Evolutionary conservation across 345 rosid species (phyloP).

Genomic region (Litchi chinensis): DNA sequence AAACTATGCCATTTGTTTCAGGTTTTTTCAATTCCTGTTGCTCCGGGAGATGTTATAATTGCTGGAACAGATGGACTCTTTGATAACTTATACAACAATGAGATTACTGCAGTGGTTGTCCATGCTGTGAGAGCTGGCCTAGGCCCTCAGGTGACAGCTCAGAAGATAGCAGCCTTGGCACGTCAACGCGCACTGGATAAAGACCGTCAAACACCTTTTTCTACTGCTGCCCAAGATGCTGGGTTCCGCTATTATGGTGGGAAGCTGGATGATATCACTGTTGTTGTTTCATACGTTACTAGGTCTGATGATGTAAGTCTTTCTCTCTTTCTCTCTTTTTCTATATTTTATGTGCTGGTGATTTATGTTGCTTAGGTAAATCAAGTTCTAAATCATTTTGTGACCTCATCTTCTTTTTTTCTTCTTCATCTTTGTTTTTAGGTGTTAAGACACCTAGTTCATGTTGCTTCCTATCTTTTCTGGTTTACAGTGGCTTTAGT

Average conservation of each 20-base stretch:
- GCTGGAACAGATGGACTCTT: slow-evolving; percentile 97
- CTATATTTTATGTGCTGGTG: not conserved
- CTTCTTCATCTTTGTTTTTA: not conserved
- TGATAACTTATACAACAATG: slow-evolving; percentile 93
- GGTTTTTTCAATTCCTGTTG: slow-evolving; percentile 83
- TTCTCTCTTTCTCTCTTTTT: slow-evolving; percentile 12
- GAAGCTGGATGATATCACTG: slow-evolving; percentile 98
- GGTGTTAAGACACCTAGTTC: not conserved
- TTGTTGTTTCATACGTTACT: slow-evolving; percentile 82
- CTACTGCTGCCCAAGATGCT: slow-evolving; percentile 98
- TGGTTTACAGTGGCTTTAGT: not conserved
- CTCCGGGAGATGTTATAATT: slow-evolving; percentile 89
- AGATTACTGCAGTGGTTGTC: slow-evolving; percentile 93
- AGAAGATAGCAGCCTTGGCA: slow-evolving; percentile 97
- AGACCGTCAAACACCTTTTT: slow-evolving; percentile 94
- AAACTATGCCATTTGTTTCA: slow-evolving; percentile 29
- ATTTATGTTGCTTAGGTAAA: slow-evolving; percentile 6
- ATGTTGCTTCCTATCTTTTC: not conserved
- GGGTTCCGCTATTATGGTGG: slow-evolving; percentile 99
- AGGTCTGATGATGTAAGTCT: slow-evolving; percentile 44
- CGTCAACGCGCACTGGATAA: slow-evolving; percentile 92
- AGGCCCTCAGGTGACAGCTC: slow-evolving; percentile 89
- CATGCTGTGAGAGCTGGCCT: slow-evolving; percentile 92
- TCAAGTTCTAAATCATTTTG: not conserved
- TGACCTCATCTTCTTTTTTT: not conserved